phyloP scores from a whole-genome alignment of 1,284 basidiomycete genomes.

The Rhodotorula glutinis region DNA sequence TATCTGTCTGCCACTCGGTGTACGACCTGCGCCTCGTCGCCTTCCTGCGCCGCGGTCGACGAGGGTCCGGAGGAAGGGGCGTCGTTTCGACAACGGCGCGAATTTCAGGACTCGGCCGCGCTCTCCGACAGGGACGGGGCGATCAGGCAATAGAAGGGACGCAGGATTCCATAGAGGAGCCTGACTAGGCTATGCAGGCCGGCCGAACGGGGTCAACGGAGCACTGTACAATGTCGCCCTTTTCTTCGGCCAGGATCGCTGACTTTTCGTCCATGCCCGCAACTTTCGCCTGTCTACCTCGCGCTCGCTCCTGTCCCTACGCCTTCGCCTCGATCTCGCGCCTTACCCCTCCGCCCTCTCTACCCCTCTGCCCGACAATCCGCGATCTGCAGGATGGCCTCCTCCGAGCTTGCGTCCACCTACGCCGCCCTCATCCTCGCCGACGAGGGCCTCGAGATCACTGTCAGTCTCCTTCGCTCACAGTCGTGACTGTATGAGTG shows the following conservation, averaged over 20 bases:
- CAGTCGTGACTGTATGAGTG: neutral
- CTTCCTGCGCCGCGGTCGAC: neutral
- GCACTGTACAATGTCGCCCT: too few relatives aligned
- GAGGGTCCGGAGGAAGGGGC: too few relatives aligned
- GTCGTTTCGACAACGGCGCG: too few relatives aligned
- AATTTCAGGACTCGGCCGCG: too few relatives aligned
- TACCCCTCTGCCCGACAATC: neutral
- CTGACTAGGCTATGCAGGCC: neutral
- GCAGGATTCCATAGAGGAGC: too few relatives aligned
- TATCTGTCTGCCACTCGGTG: too few relatives aligned
- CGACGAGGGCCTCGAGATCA: constrained; percentile 94
- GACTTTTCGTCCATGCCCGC: constrained; percentile 2
- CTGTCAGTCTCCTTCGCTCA: constrained; percentile 61
- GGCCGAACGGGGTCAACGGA: neutral
- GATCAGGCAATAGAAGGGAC: too few relatives aligned
- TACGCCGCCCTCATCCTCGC: constrained; percentile 92
- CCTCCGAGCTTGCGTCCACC: constrained; percentile 39
- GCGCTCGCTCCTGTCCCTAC: neutral
- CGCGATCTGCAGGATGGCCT: constrained; percentile 20
- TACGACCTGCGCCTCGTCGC: neutral
- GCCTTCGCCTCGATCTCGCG: neutral
- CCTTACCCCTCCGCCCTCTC: neutral
- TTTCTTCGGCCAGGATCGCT: neutral
- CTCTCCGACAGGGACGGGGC: too few relatives aligned
- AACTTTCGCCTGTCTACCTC: too few relatives aligned